These are phyloP conservation scores for Hypoxylon sp. DNA, from an alignment of 2,329 filamentous ascomycete genomes.

Conservation along the genomic window DNA sequence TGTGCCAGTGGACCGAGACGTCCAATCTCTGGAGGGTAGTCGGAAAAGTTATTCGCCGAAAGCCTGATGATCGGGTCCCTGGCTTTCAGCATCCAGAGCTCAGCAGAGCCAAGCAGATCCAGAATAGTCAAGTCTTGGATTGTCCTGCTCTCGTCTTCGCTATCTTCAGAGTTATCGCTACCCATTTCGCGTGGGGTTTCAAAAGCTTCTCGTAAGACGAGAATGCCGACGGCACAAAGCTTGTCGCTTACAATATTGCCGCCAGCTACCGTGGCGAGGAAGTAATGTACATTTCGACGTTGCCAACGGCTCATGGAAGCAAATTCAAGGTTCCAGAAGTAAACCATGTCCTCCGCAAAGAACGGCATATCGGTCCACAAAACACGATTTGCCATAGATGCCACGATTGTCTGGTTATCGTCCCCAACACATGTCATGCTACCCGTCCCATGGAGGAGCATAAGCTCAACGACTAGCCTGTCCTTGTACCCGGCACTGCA, in stretches of 20 bases:
- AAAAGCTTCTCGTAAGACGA: conserved; percentile 19
- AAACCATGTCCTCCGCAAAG: conserved; percentile 22
- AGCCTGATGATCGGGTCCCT: conserved; percentile 18
- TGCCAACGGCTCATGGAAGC: conserved; percentile 16
- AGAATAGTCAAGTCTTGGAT: conserved; percentile 13
- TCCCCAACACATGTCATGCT: conserved; percentile 13
- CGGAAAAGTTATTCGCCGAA: conserved; percentile 21
- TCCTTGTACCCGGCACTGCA: background rate
- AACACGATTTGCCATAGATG: conserved; percentile 9
- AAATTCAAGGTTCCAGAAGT: conserved; percentile 18
- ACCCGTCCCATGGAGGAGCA: conserved; percentile 11
- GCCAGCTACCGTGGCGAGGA: conserved; percentile 22
- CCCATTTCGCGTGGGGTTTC: conserved; percentile 21
- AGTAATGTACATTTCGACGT: conserved; percentile 17
- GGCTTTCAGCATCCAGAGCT: conserved; percentile 20
- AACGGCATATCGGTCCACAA: conserved; percentile 21
- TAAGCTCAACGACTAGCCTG: conserved; percentile 17
- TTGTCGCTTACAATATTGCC: conserved; percentile 15
- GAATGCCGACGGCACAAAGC: conserved; percentile 18
- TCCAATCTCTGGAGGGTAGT: conserved; percentile 14
- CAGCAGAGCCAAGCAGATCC: conserved; percentile 17
- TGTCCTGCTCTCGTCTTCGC: conserved; percentile 19
- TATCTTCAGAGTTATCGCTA: conserved; percentile 11
- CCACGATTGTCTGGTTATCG: conserved; percentile 7
- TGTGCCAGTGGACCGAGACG: conserved; percentile 16